phyloP scores from a whole-genome alignment of 371 early-diverging fungal species.

The Phascolomyces articulosus region DNA sequence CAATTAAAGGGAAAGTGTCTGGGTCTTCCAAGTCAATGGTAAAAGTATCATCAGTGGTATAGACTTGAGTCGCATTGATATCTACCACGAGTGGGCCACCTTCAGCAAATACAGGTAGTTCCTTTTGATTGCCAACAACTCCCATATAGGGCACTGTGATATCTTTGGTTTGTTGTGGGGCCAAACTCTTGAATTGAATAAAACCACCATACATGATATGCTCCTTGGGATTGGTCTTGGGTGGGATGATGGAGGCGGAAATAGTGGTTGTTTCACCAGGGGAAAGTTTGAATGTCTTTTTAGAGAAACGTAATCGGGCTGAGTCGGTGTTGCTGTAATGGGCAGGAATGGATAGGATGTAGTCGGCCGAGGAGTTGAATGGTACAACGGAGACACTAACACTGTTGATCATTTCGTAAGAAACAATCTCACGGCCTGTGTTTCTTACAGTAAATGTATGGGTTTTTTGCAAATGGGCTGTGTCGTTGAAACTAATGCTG shows the following conservation, averaged over 20 bases:
- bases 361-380: not conserved
- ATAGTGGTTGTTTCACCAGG: constrained; percentile 31
- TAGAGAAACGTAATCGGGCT: constrained; percentile 32
- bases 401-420: not conserved
- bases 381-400: constrained; percentile 11
- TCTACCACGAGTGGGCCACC: constrained; percentile 6
- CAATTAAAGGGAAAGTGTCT: not conserved
- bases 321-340: constrained; percentile 9
- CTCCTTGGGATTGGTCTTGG: not conserved
- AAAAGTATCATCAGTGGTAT: constrained; percentile 7
- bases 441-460: constrained; percentile 58
- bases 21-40: not conserved
- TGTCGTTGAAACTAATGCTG: constrained; percentile 72
- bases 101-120: constrained; percentile 48
- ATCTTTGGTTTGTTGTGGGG: not conserved
- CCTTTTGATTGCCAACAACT: constrained; percentile 46
- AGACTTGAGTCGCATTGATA: not conserved
- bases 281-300: constrained; percentile 25
- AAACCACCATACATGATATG: constrained; percentile 48
- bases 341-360: not conserved
- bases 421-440: constrained; percentile 24
- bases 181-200: constrained; percentile 19
- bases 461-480: constrained; percentile 24
- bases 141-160: constrained; percentile 60
- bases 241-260: constrained; percentile 1